Evolutionary conservation across 2,329 filamentous ascomycete species (phyloP).

Genomic region (Diplocarpon mali): DNA sequence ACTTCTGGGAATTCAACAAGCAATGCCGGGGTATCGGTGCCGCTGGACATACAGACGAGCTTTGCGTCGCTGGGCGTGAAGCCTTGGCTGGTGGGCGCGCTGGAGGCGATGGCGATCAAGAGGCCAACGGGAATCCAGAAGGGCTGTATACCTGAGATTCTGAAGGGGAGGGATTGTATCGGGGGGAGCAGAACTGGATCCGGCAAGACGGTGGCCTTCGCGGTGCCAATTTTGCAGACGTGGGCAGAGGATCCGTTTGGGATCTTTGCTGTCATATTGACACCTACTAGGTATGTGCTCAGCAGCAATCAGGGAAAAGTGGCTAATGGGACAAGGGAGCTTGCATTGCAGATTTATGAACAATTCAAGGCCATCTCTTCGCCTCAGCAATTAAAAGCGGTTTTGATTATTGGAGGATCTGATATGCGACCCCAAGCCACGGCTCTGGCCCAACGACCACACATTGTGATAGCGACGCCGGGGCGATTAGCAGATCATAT

Average conservation of each 20-base stretch:
- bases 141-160: constrained; percentile 82
- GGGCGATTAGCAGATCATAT: constrained; percentile 92
- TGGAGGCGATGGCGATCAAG: constrained; percentile 69
- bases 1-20: neutral
- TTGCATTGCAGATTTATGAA: constrained; percentile 92
- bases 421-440: constrained; percentile 91
- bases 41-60: constrained; percentile 45
- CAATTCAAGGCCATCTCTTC: constrained; percentile 90
- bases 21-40: constrained; percentile 33
- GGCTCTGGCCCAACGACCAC: constrained; percentile 68
- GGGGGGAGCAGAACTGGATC: constrained; percentile 91
- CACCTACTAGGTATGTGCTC: constrained; percentile 53
- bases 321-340: constrained; percentile 44
- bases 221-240: constrained; percentile 84
- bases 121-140: constrained; percentile 88
- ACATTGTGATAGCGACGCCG: constrained; percentile 89
- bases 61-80: constrained; percentile 65
- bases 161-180: constrained; percentile 87
- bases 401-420: constrained; percentile 83
- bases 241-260: constrained; percentile 89
- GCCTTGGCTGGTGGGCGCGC: constrained; percentile 79
- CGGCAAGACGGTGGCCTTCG: constrained; percentile 94
- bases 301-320: neutral
- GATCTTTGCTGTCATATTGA: constrained; percentile 82
- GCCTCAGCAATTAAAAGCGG: constrained; percentile 73